Evolutionary conservation across 805 yeast species (phyloP), one percentile per base, ranked within the genome.

Genomic region (Spathaspora gorwiae): DNA sequence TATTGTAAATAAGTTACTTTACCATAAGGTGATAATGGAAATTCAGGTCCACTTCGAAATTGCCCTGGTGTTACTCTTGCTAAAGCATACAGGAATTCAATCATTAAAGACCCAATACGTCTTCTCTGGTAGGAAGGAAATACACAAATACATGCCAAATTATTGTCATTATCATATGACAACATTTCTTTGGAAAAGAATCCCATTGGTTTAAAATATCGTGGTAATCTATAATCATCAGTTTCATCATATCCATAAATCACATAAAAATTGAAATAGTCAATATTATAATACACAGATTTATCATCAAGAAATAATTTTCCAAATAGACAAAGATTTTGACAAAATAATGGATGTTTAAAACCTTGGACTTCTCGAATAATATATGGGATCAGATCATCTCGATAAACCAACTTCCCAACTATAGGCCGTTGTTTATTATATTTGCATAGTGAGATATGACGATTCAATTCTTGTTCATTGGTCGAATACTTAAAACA

Each of bases 101-200:
- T 87, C 35, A 94, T 61, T 9, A 88, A 68, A 5, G 88, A 80
- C 0, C 98, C 99, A 26, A 90, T 61, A 7, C 80, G 83, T 35
- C 76, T 75, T 47, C 88, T 72, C 61, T 92, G 98, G 60, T 81
- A 94, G 2, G 97, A 97, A 1, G 99, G 99, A 49, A 94, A 87
- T 3, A 89, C 81, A 52, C 94, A 73, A 10, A 94, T 86, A 59
- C 98, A 94, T 0, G 97, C 97, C 34, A 94, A 68, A 59, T 92
- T 94, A 44, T 64, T 68, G 61, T 90, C 87, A 42, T 80, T 75
- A 43, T 87, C 92, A 76, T 81, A 80, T 0, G 96, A 83, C 0
- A 85, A 68, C 37, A 84, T 67, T 57, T 94, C 99, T 54, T 87
- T 87, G 11, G 97, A 90, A 57, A 89, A 94, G 59, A 89, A 94